These are phyloP conservation scores for Funneliformis caledonium DNA, from an alignment of 371 early-diverging fungal genomes.

Conservation along the genomic window DNA sequence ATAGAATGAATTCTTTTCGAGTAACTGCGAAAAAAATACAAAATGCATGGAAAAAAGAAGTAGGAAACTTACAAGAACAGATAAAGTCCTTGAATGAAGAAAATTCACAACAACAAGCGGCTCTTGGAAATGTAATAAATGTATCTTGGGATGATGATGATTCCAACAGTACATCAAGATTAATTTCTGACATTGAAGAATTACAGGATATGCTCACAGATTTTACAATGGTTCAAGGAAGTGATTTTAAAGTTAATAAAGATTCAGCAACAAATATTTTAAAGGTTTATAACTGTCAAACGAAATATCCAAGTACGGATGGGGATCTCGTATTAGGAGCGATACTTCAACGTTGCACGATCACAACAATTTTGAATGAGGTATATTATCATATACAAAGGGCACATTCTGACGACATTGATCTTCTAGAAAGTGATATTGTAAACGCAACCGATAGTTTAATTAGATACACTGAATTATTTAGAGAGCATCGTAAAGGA, in stretches of 20 bases:
- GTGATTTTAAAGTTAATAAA: conserved; percentile 19
- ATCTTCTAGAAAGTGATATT: conserved; percentile 24
- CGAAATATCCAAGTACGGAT: neutral
- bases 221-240: conserved; percentile 32
- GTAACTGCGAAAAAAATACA: no score
- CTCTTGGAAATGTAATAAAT: no score
- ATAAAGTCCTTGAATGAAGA: no score
- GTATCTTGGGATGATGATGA: no score
- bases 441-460: neutral
- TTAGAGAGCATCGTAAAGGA: conserved; percentile 17
- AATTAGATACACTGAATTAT: neutral
- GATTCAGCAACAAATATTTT: neutral
- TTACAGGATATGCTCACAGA: neutral
- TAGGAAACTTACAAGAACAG: no score
- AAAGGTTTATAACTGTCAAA: neutral
- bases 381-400: no score
- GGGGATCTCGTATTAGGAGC: neutral
- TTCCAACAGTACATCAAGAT: neutral
- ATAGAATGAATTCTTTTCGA: no score
- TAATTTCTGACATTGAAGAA: conserved; percentile 10
- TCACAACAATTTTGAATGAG: no score
- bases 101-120: no score
- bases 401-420: neutral
- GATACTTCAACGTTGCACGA: conserved; percentile 14
- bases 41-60: no score